Evolutionary conservation across 2,329 filamentous ascomycete genomes (phyloP), one percentile per base, ranked within the genome.

Genomic region (Diaporthe sp.): DNA sequence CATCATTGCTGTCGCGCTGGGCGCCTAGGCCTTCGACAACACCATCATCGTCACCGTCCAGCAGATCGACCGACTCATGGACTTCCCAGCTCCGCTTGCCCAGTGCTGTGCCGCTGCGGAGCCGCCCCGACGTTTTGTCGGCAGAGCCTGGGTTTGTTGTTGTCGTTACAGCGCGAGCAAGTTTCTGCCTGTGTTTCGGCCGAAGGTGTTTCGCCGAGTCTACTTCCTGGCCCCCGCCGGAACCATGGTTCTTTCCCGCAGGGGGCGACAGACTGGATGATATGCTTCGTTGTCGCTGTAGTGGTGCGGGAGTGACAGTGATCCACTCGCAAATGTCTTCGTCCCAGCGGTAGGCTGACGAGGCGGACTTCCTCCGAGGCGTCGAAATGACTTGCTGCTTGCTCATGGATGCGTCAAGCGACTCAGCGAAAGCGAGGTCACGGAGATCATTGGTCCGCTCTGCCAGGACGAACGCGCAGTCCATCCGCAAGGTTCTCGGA

Each of bases 371-470:
- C 39, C 67, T 73, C 5, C 51, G 25, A 12, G 70, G 55, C n/a
- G 74, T 69, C 19, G 28, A 31, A 15, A 49, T 51, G 25, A 70
- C 51, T 17, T 72, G 25, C 31, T 74, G 44, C 25, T 31, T 25
- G 53, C 6, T 42, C 6, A 28, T 44, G 28, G 74, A 10, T 37
- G 19, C 74, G 57, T 75, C 74, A 5, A 89, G 81, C 42, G 81
- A 84, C 77, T 91, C 89, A 4, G 89, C 89, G 78, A 88, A 90
- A 13, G 86, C 87, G 55, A 91, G 84, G 77, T 91, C 89, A 37
- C 87, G 83, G 9, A 91, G 81, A 77, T 89, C 87, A 72, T 87
- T 87, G 19, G 88, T 90, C 72, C 86, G 84, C 75, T 89, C 87
- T 1, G 89, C 89, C 39, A 90, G 81, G 42, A 86, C 79, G 77